Base-by-base conservation (phyloP, 2,329 filamentous ascomycete genomes). In the Thelonectria olida region DNA sequence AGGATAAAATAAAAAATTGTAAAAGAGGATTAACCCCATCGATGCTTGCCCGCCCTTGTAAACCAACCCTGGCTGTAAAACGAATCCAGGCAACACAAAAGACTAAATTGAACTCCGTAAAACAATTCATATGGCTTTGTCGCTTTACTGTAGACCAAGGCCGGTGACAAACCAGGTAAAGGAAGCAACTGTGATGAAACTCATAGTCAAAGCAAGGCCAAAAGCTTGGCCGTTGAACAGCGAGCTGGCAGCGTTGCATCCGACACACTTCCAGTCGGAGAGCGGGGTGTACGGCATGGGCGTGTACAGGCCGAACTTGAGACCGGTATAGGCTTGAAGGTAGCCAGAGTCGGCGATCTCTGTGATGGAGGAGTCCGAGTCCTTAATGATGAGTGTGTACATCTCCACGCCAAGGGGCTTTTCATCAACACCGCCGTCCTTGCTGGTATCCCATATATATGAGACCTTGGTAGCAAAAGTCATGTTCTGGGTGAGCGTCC, bases 81-180 rank as follows among this genome's bases (percentile, higher is more conserved):
- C 39, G 8, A 27, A 50, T 39, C 8, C 15, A 39, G 8, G 22
- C 42, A 45, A 45, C 2, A 45, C 15, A 56, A 63, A 36, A 58
- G 31, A 57, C 36, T 39, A 44, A 65, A 68, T 61, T 60, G 13
- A 27, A 34, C 36, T 58, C 17, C 25, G 28, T 22, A 34, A 12
- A 34, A 15, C 13, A 15, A 34, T 10, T 34, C 31, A 34, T 34
- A 10, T 34, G 31, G 31, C 10, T 34, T 10, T 28, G 31, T 34
- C 13, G 31, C 13, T 34, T 55, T 50, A 77, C 45, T 80, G 72
- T 34, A 78, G 69, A 8, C 75, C 78, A 10, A 86, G 71, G 2
- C 87, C 86, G 22, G 79, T 79, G 36, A 88, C 85, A 67, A 89
- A 89, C 86, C 86, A 89, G 27, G 86, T 88, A 66, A 90, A 89